Evolutionary conservation across 345 rosid species (phyloP), one percentile per base, ranked within the genome.

Genomic region (Triadica sebifera): DNA sequence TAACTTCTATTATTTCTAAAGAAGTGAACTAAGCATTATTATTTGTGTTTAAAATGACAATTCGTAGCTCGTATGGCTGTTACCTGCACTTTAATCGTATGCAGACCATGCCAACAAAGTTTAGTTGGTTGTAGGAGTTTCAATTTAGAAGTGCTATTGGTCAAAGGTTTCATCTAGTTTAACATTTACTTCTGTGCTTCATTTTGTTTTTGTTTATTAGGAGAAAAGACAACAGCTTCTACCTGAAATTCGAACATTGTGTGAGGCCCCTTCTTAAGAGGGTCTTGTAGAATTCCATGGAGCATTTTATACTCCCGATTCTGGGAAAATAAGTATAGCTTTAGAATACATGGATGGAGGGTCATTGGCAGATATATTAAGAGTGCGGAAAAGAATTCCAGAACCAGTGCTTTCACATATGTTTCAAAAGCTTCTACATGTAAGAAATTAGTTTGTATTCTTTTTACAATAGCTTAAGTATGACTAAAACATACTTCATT

Each of bases 261-360:
- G 98, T 45, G 98, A 94, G 83, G 97, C 97, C 76, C 97, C 98
- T 78, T 89, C 88, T 84, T 84, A 82, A 65, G 92, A 86, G 83
- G 97, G 97, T 78, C 97, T 94, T 17, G 98, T 94, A 73, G 97
- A 94, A 71, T 94, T 92, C 85, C 95, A 92, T 53, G 97, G 98
- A 45, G 98, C 98, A 57, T 94, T 90, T 81, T 94, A 94, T 79
- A 85, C 89, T 81, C 97, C 98, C 0, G 97, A 91, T 72, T 89
- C 97, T 0, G 97, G 98, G 73, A 95, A 92, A 84, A 94, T 94
- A 77, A 94, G 95, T 83, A 92, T 92, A 79, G 98, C 98, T 72
- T 89, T 92, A 75, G 98, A 94, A 80, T 94, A 91, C 76, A 92
- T 94, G 98, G 89, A 92, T 82, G 98, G 95, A 65, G 98, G 98